Evolutionary conservation across 805 yeast genomes (phyloP).

Genomic region (Ogataea pignaliae): DNA sequence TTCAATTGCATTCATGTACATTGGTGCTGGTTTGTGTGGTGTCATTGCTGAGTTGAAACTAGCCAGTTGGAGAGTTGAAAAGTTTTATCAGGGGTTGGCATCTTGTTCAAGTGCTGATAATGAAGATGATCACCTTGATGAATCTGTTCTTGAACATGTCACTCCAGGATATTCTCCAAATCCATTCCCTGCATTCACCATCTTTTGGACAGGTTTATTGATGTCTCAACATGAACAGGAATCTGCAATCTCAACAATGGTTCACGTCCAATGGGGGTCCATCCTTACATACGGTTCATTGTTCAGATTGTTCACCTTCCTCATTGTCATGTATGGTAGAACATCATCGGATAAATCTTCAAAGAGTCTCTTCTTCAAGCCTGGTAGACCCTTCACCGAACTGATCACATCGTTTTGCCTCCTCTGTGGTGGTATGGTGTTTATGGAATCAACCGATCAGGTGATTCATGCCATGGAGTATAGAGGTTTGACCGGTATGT

Average conservation of each 20-base stretch:
- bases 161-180: slow-evolving; percentile 84
- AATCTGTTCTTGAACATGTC: slow-evolving; percentile 20
- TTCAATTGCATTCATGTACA: slow-evolving; percentile 84
- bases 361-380: slow-evolving; percentile 26
- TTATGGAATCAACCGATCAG: slow-evolving; percentile 90
- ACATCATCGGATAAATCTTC: slow-evolving; percentile 29
- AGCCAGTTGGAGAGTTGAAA: slow-evolving; percentile 49
- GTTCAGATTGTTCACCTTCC: slow-evolving; percentile 63
- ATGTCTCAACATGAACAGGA: slow-evolving; percentile 96
- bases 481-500: slow-evolving; percentile 83
- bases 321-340: slow-evolving; percentile 42
- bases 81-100: slow-evolving; percentile 18
- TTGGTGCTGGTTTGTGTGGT: slow-evolving; percentile 93
- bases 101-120: slow-evolving; percentile 1
- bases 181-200: slow-evolving; percentile 90
- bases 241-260: slow-evolving; percentile 65
- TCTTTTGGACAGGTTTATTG: slow-evolving; percentile 92
- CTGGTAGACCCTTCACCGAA: slow-evolving; percentile 84
- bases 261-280: slow-evolving; percentile 93
- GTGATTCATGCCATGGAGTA: slow-evolving; percentile 76
- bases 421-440: slow-evolving; percentile 83
- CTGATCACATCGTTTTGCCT: slow-evolving; percentile 73
- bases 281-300: slow-evolving; percentile 78
- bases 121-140: slow-evolving; percentile 14
- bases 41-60: slow-evolving; percentile 70